These are phyloP conservation scores for Ophiostoma sp. DNA, from an alignment of 2,329 filamentous ascomycete genomes.

Conservation along the genomic window DNA sequence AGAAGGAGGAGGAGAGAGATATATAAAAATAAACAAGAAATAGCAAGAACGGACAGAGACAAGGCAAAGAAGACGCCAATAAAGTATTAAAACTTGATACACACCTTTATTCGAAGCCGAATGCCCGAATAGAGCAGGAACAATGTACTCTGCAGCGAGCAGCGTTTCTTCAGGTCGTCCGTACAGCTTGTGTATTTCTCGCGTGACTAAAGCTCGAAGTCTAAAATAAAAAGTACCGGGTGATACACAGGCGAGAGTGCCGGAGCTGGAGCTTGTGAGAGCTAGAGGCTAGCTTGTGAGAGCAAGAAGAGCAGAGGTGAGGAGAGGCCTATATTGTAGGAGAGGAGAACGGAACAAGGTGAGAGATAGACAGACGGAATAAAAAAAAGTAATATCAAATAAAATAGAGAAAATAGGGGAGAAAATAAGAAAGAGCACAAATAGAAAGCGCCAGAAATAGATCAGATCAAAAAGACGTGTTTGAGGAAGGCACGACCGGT, in stretches of 20 bases:
- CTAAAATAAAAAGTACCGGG: not conserved
- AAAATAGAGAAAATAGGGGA: not conserved
- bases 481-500: not conserved
- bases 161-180: too few relatives aligned
- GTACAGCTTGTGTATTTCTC: too few relatives aligned
- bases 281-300: not conserved
- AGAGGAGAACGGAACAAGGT: too few relatives aligned
- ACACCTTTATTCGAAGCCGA: too few relatives aligned
- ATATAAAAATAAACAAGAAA: not conserved
- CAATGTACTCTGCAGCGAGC: not conserved
- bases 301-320: not conserved
- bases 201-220: not conserved
- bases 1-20: not conserved
- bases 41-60: not conserved
- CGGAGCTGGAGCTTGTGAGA: not conserved
- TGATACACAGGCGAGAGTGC: not conserved
- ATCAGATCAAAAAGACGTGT: not conserved
- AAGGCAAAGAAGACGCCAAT: not conserved
- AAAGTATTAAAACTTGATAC: not conserved
- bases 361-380: not conserved
- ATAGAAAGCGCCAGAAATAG: not conserved
- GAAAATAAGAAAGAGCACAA: not conserved
- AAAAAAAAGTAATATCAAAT: not conserved
- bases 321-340: too few relatives aligned
- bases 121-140: not conserved